phyloP scores from a whole-genome alignment of 495 filamentous ascomycete genomes.

The Penicillium coprophilum region DNA sequence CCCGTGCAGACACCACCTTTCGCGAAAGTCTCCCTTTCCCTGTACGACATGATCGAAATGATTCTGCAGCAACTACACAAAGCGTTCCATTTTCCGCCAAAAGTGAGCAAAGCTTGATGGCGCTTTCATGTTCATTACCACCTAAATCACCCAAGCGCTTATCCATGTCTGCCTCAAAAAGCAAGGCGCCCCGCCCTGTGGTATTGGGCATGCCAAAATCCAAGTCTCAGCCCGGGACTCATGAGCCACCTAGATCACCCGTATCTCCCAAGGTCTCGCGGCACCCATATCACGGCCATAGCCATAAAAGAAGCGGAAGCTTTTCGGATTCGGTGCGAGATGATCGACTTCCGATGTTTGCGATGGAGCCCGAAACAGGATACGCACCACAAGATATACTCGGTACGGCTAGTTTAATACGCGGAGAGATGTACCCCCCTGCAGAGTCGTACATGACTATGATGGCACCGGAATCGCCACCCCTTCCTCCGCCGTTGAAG shows the following conservation, averaged over 20 bases:
- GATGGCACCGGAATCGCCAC: slow-evolving; percentile 61
- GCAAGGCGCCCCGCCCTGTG: slow-evolving; percentile 64
- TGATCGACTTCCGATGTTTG: slow-evolving; percentile 56
- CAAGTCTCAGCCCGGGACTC: slow-evolving; percentile 14
- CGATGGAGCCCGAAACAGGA: slow-evolving; percentile 13
- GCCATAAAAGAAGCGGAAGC: slow-evolving; percentile 71
- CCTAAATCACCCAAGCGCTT: slow-evolving; percentile 55
- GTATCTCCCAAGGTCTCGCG: slow-evolving; percentile 32
- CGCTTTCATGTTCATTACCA: slow-evolving; percentile 82
- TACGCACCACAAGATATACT: slow-evolving; percentile 52
- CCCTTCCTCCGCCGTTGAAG: slow-evolving; percentile 34
- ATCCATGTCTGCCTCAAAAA: slow-evolving; percentile 39
- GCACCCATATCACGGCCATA: slow-evolving; percentile 45
- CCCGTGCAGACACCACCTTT: slow-evolving; percentile 30
- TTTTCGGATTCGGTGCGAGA: slow-evolving; percentile 89
- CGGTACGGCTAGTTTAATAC: slow-evolving; percentile 79
- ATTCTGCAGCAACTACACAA: slow-evolving; percentile 44
- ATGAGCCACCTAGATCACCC: slow-evolving; percentile 27
- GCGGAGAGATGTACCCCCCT: slow-evolving; percentile 76
- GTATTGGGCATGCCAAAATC: slow-evolving; percentile 36
- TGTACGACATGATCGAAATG: slow-evolving; percentile 43
- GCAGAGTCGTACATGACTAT: slow-evolving; percentile 73
- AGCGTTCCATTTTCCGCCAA: slow-evolving; percentile 46
- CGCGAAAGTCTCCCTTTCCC: slow-evolving; percentile 25
- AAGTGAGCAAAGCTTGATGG: slow-evolving; percentile 62